Percentiles rank a stretch among this genome's conserved stretches.
Evolutionary conservation across 495 filamentous ascomycete genomes (phyloP).

Genomic region (Penicillium canariense): DNA sequence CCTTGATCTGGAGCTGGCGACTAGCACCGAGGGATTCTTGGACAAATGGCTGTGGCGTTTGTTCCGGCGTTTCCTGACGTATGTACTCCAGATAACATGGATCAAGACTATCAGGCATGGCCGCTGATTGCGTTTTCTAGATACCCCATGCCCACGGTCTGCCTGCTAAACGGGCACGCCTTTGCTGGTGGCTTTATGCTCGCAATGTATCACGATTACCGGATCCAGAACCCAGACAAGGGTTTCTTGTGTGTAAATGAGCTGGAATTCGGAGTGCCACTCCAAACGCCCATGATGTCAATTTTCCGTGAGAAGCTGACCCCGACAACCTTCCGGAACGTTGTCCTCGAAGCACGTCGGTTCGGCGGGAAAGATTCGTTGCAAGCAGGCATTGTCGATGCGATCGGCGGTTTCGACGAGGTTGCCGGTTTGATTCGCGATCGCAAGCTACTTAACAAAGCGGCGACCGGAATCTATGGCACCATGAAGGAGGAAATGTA

Average conservation of each 20-base stretch:
- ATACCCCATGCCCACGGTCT: slow-evolving; percentile 81
- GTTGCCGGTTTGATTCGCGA: slow-evolving; percentile 54
- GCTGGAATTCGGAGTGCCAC: slow-evolving; percentile 69
- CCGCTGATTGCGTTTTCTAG: slow-evolving; percentile 27
- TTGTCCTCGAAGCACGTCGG: slow-evolving; percentile 68
- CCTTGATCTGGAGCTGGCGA: slow-evolving; percentile 61
- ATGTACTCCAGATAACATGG: slow-evolving; percentile 5
- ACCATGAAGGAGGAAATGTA: slow-evolving; percentile 72
- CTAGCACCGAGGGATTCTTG: slow-evolving; percentile 50
- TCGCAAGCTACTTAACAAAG: slow-evolving; percentile 56
- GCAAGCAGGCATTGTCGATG: slow-evolving; percentile 66
- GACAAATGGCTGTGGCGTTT: slow-evolving; percentile 56
- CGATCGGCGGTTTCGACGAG: slow-evolving; percentile 60
- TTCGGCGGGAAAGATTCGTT: slow-evolving; percentile 59
- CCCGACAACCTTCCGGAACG: slow-evolving; percentile 51
- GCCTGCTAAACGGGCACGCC: slow-evolving; percentile 74
- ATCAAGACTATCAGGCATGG: not conserved
- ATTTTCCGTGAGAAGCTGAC: slow-evolving; percentile 69
- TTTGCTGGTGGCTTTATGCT: slow-evolving; percentile 80
- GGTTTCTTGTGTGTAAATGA: slow-evolving; percentile 78
- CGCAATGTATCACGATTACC: slow-evolving; percentile 82
- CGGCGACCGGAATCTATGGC: slow-evolving; percentile 61
- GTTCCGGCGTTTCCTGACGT: slow-evolving; percentile 61
- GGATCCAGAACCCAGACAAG: slow-evolving; percentile 63
- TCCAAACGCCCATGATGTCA: slow-evolving; percentile 67